A percentile compares a stretch with the other conserved stretches of the same genome.
Evolutionary conservation across 2,329 filamentous ascomycete genomes (phyloP).

Genomic region (Coleophoma crateriformis): DNA sequence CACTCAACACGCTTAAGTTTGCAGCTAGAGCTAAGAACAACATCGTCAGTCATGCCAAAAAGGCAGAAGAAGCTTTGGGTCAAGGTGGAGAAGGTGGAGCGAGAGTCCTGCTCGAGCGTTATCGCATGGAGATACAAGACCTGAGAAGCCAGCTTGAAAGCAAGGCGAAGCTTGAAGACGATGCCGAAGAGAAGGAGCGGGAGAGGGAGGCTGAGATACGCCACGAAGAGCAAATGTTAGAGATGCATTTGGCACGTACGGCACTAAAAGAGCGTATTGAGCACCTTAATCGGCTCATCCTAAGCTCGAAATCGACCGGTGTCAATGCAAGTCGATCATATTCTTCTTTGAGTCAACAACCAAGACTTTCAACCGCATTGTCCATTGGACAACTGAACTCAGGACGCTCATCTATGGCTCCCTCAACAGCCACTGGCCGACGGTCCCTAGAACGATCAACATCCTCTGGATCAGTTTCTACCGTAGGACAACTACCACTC

Average conservation of each 20-base stretch:
- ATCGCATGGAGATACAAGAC: slow-evolving; percentile 86
- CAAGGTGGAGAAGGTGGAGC: slow-evolving; percentile 79
- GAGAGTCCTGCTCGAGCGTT: slow-evolving; percentile 83
- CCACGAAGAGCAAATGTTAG: slow-evolving; percentile 95
- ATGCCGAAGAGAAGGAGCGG: slow-evolving; percentile 64
- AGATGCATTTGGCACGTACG: slow-evolving; percentile 95
- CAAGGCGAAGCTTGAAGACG: slow-evolving; percentile 67
- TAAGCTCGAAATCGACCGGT: slow-evolving; percentile 92
- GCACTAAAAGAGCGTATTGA: slow-evolving; percentile 96
- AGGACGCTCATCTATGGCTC: slow-evolving; percentile 63
- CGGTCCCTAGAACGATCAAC: slow-evolving; percentile 52
- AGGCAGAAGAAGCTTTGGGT: slow-evolving; percentile 81
- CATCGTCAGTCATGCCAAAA: slow-evolving; percentile 95
- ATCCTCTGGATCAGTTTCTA: slow-evolving; percentile 55
- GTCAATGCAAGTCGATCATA: slow-evolving; percentile 77
- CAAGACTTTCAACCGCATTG: slow-evolving; percentile 45
- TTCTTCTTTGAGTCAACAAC: slow-evolving; percentile 60
- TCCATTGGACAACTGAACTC: slow-evolving; percentile 45
- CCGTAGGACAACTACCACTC: slow-evolving; percentile 19
- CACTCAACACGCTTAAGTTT: slow-evolving; percentile 93
- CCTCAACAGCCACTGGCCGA: slow-evolving; percentile 43
- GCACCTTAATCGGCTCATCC: slow-evolving; percentile 88
- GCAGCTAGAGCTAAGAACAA: slow-evolving; percentile 96
- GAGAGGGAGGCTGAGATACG: slow-evolving; percentile 78
- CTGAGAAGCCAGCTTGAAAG: slow-evolving; percentile 74